Evolutionary conservation across 495 filamentous ascomycete species (phyloP), one percentile per base, ranked within the genome.

Genomic region (Aspergillus conjunctus): DNA sequence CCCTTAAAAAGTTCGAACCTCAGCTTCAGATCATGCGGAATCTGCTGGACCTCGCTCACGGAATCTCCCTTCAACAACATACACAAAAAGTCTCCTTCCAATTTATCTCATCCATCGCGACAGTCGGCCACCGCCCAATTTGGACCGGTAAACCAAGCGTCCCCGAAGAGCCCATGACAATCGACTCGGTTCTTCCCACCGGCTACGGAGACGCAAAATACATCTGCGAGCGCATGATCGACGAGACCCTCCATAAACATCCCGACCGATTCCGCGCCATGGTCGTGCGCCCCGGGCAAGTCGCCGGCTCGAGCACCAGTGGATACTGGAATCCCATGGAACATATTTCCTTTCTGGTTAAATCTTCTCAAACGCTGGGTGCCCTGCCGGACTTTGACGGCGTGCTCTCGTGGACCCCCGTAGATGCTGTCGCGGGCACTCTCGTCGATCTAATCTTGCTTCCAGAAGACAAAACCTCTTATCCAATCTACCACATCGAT

Each of bases 401-500:
- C 1, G 46, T 59, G 2, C 43, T 81, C 2, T 77, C 59, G 10
- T 85, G 83, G 83, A 68, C 60, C 8, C 80, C 81, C 0, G 81
- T 82, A 8, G 66, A 84, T 56, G 70, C 71, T 48, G 67, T 80
- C 1, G 77, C 80, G 0, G 68, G 51, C 7, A 69, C 73, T 3
- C 56, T 83, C 4, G 58, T 30, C 3, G 78, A 83, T 7, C 59
- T 82, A 62, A 76, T 80, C 81, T 0, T 72, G 76, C 43, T 63
- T 82, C 10, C 53, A 68, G 0, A 79, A 0, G 50, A 72, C 7
- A 37, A 59, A 3, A 50, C 49, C 0, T 66, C 71, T 7, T 70
- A 79, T 31, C 71, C 77, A 1, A 58, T 83, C 51, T 86, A 85
- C 51, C 82, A 86, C 64, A 77, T 86, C 57, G 83, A 86, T 14